Evolutionary conservation across 495 filamentous ascomycete species (phyloP).

Genomic region (Tuber aestivum): DNA sequence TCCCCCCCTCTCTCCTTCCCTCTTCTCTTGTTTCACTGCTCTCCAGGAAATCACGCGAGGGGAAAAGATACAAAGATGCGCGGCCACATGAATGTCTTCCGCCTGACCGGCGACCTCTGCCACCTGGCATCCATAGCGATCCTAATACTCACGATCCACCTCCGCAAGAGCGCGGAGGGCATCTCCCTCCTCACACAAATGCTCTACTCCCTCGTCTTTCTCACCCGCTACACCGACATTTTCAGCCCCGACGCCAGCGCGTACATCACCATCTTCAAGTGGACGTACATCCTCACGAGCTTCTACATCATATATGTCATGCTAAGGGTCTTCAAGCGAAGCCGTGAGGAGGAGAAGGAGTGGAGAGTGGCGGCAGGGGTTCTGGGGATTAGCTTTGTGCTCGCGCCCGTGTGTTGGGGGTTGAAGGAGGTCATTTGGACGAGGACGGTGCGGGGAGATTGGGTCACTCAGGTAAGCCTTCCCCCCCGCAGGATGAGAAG

Average conservation of each 20-base stretch:
- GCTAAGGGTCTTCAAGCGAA: slow-evolving; percentile 78
- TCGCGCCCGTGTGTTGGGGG: slow-evolving; percentile 51
- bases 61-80: background rate
- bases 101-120: slow-evolving; percentile 71
- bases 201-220: slow-evolving; percentile 80
- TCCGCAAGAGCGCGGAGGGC: slow-evolving; percentile 84
- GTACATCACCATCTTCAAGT: slow-evolving; percentile 73
- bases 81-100: slow-evolving; percentile 58
- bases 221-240: slow-evolving; percentile 80
- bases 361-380: slow-evolving; percentile 76
- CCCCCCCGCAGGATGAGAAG: background rate
- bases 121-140: slow-evolving; percentile 83
- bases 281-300: slow-evolving; percentile 80
- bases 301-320: slow-evolving; percentile 83
- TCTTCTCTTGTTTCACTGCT: background rate
- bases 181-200: slow-evolving; percentile 91
- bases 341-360: slow-evolving; percentile 78
- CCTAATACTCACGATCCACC: slow-evolving; percentile 84
- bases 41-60: background rate
- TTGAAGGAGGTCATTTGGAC: slow-evolving; percentile 47
- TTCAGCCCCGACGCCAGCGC: slow-evolving; percentile 48
- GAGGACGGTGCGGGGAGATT: background rate
- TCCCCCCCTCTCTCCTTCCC: background rate
- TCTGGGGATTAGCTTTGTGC: slow-evolving; percentile 55
- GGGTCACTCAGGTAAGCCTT: background rate